Percentiles rank a stretch among this genome's conserved stretches.
These are phyloP conservation scores for Pseudocercospora fijiensis DNA, from an alignment of 2,329 filamentous ascomycete genomes.

Conservation along the genomic window DNA sequence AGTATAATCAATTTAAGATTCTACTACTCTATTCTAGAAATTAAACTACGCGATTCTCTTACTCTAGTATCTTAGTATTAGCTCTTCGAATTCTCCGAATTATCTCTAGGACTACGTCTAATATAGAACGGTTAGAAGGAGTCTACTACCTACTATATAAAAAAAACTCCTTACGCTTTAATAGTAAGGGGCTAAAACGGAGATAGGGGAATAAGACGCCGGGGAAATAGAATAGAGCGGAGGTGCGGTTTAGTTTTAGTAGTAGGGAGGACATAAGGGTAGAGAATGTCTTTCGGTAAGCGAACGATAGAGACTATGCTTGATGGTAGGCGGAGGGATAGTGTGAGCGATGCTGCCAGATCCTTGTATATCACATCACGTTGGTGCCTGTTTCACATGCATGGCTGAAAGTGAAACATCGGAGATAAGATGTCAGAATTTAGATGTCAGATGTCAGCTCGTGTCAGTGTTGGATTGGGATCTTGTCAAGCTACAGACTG, in stretches of 20 bases:
- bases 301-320: not conserved
- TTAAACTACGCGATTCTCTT: slow-evolving; percentile 30
- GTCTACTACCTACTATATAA: too few relatives aligned
- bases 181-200: too few relatives aligned
- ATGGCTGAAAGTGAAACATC: not conserved
- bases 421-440: not conserved
- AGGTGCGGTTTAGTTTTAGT: not conserved
- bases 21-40: slow-evolving; percentile 27
- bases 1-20: slow-evolving; percentile 28
- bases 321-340: too few relatives aligned
- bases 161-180: too few relatives aligned
- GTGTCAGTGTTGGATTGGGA: not conserved
- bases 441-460: slow-evolving; percentile 7
- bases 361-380: not conserved
- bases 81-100: slow-evolving; percentile 15
- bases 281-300: not conserved
- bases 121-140: too few relatives aligned
- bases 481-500: too few relatives aligned
- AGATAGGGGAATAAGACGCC: too few relatives aligned
- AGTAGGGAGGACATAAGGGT: not conserved
- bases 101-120: slow-evolving; percentile 1
- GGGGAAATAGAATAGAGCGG: too few relatives aligned
- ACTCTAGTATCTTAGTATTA: slow-evolving; percentile 29
- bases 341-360: not conserved
- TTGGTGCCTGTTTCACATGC: slow-evolving; percentile 1